Conservation (phyloP, 768 basidiomycete species). For the Suillus paluster region DNA sequence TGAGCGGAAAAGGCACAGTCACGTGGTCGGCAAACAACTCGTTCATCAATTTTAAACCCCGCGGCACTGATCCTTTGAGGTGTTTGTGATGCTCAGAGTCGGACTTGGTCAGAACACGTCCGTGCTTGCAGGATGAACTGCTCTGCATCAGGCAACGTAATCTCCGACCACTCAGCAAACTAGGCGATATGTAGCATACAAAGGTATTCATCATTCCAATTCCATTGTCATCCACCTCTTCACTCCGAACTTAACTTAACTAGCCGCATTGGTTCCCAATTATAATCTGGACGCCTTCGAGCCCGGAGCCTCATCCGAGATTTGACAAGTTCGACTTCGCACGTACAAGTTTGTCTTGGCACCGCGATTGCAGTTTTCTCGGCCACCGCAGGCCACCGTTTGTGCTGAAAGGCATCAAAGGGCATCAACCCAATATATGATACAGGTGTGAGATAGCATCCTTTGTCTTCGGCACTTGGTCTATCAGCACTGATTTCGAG, state of each 20-base stretch:
- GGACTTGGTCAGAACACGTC: not conserved
- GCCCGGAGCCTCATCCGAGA: not conserved
- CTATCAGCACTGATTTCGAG: slow-evolving; percentile 2
- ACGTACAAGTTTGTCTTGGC: slow-evolving; percentile 9
- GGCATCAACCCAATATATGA: slow-evolving; percentile 1
- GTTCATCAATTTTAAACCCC: slow-evolving; percentile 22
- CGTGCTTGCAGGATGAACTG: slow-evolving; percentile 4
- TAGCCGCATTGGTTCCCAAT: not conserved
- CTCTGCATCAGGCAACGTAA: slow-evolving; percentile 1
- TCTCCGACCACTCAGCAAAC: slow-evolving; percentile 2
- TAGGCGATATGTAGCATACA: not conserved
- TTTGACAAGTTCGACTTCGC: slow-evolving; percentile 10
- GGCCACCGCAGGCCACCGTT: slow-evolving; percentile 14
- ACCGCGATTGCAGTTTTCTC: slow-evolving; percentile 14
- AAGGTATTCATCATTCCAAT: slow-evolving; percentile 3
- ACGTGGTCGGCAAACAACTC: slow-evolving; percentile 29
- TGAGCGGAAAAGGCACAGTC: slow-evolving; percentile 29
- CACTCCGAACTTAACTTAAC: not conserved
- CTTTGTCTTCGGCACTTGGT: slow-evolving; percentile 7
- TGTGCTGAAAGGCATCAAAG: not conserved
- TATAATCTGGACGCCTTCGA: not conserved
- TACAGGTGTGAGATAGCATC: slow-evolving; percentile 7
- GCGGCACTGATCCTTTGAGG: slow-evolving; percentile 20
- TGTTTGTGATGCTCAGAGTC: slow-evolving; percentile 1
- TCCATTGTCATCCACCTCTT: not conserved